phyloP scores from a whole-genome alignment of 495 filamentous ascomycete species.

The Schizothecium vesticola region DNA sequence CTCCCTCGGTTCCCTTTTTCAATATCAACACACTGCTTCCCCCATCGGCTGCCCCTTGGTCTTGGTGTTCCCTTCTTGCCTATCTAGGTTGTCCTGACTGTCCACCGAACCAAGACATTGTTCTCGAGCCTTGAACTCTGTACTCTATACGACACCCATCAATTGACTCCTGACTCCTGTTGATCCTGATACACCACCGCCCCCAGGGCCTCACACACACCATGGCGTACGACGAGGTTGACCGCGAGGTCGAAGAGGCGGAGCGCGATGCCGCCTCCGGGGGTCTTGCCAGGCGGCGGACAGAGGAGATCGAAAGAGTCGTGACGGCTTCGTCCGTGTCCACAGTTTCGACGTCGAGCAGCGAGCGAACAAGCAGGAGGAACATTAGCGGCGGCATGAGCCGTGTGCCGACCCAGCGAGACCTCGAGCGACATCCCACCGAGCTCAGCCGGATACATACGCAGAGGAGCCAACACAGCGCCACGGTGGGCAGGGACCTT shows the following conservation, averaged over 20 bases:
- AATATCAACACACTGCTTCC: not conserved
- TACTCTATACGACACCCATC: not conserved
- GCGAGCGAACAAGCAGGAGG: conserved; percentile 2
- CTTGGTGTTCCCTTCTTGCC: not conserved
- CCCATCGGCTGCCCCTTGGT: not conserved
- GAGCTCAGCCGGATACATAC: conserved; percentile 74
- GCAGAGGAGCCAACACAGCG: conserved; percentile 64
- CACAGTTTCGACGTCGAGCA: conserved; percentile 35
- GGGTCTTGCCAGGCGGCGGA: conserved; percentile 27
- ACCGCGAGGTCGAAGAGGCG: conserved; percentile 47
- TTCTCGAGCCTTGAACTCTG: not conserved
- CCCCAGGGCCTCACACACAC: not conserved
- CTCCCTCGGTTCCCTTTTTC: not conserved
- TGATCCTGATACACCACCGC: not conserved
- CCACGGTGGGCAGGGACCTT: conserved; percentile 59
- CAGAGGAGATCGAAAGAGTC: conserved; percentile 47
- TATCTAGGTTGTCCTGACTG: not conserved
- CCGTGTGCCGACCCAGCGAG: conserved; percentile 56
- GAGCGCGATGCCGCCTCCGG: conserved; percentile 36
- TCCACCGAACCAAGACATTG: not conserved
- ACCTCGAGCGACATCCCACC: conserved; percentile 69
- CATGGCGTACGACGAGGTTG: conserved; percentile 45
- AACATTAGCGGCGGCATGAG: conserved; percentile 38
- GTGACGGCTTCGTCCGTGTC: conserved; percentile 46
- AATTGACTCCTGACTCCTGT: not conserved